A percentile compares a stretch with the other conserved stretches of the same genome.
Evolutionary conservation across 1,284 basidiomycete species (phyloP).

Genomic region (Ceratobasidium sp.): DNA sequence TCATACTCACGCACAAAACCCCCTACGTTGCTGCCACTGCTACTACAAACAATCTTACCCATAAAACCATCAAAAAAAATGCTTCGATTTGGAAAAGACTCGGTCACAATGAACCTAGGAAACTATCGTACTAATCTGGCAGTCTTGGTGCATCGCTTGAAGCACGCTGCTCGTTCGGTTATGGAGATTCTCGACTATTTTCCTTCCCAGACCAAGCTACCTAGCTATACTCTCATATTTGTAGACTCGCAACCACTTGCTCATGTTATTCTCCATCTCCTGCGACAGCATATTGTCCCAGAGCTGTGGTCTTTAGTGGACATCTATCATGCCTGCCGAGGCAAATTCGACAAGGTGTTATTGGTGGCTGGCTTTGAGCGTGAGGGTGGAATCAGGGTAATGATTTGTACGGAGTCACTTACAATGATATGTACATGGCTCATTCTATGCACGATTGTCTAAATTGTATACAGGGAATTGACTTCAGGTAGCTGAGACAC

Average conservation of each 20-base stretch:
- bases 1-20: not conserved
- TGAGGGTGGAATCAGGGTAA: not conserved
- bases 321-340: not conserved
- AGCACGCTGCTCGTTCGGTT: not conserved
- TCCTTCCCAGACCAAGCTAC: not conserved
- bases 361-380: not conserved
- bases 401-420: conserved; percentile 2
- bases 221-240: not conserved
- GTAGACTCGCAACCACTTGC: not conserved
- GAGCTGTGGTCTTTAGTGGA: not conserved
- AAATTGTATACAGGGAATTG: not conserved
- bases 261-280: not conserved
- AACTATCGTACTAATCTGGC: not conserved
- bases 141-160: not conserved
- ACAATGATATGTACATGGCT: conserved; percentile 1
- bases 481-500: not conserved
- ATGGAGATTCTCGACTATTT: not conserved
- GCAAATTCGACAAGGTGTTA: not conserved
- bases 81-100: not conserved
- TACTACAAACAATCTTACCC: not conserved
- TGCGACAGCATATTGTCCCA: not conserved
- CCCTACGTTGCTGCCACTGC: not conserved
- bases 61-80: not conserved
- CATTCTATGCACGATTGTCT: not conserved
- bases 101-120: not conserved